A percentile compares a stretch with the other conserved stretches of the same genome.
These are phyloP conservation scores for Dujonia santamariae DNA, from an alignment of 1,139 yeast species.

Conservation along the genomic window DNA sequence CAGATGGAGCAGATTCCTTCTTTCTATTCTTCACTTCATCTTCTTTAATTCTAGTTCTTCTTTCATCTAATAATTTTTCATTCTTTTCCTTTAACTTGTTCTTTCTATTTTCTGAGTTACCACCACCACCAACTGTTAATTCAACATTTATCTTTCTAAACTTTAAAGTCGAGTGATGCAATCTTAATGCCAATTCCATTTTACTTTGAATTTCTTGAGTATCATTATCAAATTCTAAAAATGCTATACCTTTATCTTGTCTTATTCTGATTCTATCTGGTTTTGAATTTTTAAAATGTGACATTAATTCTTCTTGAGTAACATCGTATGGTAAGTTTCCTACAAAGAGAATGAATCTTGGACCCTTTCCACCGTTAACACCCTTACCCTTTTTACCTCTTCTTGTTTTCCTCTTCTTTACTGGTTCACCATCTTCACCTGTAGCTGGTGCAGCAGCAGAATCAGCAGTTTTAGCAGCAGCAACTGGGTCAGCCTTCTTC, in stretches of 20 bases:
- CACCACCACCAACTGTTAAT: constrained; percentile 97
- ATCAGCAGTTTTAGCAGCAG: constrained; percentile 9
- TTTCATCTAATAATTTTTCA: constrained; percentile 64
- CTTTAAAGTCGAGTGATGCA: constrained; percentile 72
- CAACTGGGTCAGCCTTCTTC: constrained; percentile 16
- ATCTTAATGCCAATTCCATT: constrained; percentile 76
- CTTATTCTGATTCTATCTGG: constrained; percentile 80
- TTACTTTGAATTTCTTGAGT: constrained; percentile 65
- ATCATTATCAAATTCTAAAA: constrained; percentile 75
- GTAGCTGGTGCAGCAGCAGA: constrained; percentile 16
- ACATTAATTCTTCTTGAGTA: constrained; percentile 55
- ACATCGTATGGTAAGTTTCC: constrained; percentile 85
- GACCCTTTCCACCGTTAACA: constrained; percentile 48
- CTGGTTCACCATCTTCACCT: constrained; percentile 28
- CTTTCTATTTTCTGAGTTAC: constrained; percentile 70
- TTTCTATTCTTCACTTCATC: constrained; percentile 25
- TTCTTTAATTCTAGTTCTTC: constrained; percentile 49
- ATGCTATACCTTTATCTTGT: constrained; percentile 87
- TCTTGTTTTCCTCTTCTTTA: constrained; percentile 72
- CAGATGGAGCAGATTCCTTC: constrained; percentile 22
- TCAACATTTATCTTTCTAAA: constrained; percentile 87
- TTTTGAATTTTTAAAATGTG: constrained; percentile 71
- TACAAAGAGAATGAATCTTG: constrained; percentile 81
- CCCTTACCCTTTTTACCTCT: constrained; percentile 72
- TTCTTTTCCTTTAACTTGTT: constrained; percentile 78